Evolutionary conservation across 768 basidiomycete genomes (phyloP), one percentile per base, ranked within the genome.

Genomic region (Thelephora aurantiotincta): DNA sequence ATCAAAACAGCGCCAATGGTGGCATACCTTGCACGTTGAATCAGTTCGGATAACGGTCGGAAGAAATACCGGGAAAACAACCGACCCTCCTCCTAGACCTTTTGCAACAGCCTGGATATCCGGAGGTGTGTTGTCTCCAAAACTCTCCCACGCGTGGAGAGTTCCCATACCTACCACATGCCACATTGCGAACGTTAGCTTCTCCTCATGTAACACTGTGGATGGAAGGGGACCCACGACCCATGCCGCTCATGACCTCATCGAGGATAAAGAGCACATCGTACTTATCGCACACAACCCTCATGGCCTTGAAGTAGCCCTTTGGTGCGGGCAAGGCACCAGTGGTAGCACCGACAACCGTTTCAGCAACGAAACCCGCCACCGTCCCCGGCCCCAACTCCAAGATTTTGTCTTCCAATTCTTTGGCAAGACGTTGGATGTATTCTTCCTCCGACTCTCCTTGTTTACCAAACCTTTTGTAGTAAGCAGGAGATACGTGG

Each of bases 231-330:
- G 35, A 70, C 83, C 63, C 58, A 82, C 88, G 77, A 49, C 89
- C 87, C 82, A 91, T 89, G 38, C 88, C 88, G 58, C 80, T 78
- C 89, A 93, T 91, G 42, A 91, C 84, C 64, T 93, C 91, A 56
- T 94, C 91, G 33, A 91, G 71, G 36, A 92, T 87, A 61, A 91
- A 81, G 14, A 94, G 63, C 1, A 77, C 84, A 55, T 54, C 71
- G 55, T 57, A 81, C 62, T 82, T 87, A 35, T 82, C 74, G 54
- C 84, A 87, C 16, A 88, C 82, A 11, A 80, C 78, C 55, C 82
- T 86, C 78, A 89, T 84, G 6, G 83, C 83, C 60, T 75, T 75
- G 57, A 92, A 83, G 60, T 92, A 92, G 2, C 89, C 89, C 53
- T 80, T 82, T 0, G 88, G 87, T 5, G 86, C 77, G 33, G 79